Percentiles rank a stretch among this genome's conserved stretches.
Conservation (phyloP, 1,284 basidiomycete species). For the Ustilago crameri region DNA sequence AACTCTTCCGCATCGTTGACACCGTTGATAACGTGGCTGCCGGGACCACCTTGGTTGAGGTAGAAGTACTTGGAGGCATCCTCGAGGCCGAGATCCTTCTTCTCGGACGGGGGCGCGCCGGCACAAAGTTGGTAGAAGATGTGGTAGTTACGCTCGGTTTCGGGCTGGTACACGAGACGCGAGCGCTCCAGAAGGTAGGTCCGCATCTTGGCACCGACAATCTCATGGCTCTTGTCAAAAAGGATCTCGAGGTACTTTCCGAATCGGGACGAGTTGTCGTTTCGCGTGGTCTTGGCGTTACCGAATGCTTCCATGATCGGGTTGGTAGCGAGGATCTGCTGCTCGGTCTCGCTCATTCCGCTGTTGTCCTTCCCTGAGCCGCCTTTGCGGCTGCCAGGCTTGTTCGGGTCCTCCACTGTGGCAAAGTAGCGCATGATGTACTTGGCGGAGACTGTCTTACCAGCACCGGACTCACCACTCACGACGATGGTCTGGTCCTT, state of each 20-base stretch:
- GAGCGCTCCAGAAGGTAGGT: constrained; percentile 98
- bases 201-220: constrained; percentile 95
- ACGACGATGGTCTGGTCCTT: constrained; percentile 99
- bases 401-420: constrained; percentile 87
- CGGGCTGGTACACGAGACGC: constrained; percentile 94
- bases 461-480: constrained; percentile 97
- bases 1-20: constrained; percentile 98
- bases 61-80: constrained; percentile 88
- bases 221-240: constrained; percentile 93
- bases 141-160: constrained; percentile 94
- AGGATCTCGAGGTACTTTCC: constrained; percentile 99
- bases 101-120: constrained; percentile 92
- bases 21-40: constrained; percentile 81
- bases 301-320: constrained; percentile 99
- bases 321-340: constrained; percentile 96
- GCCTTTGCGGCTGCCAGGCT: constrained; percentile 61
- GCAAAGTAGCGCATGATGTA: constrained; percentile 99
- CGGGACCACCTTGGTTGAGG: constrained; percentile 91
- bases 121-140: constrained; percentile 99
- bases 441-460: constrained; percentile 99
- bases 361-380: constrained; percentile 73
- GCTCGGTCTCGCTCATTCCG: constrained; percentile 89
- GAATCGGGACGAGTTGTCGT: constrained; percentile 98
- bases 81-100: constrained; percentile 91
- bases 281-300: constrained; percentile 98